Percentiles rank a stretch among this genome's conserved stretches.
Conservation (phyloP, 768 basidiomycete genomes). For the Pleurotus platypus region DNA sequence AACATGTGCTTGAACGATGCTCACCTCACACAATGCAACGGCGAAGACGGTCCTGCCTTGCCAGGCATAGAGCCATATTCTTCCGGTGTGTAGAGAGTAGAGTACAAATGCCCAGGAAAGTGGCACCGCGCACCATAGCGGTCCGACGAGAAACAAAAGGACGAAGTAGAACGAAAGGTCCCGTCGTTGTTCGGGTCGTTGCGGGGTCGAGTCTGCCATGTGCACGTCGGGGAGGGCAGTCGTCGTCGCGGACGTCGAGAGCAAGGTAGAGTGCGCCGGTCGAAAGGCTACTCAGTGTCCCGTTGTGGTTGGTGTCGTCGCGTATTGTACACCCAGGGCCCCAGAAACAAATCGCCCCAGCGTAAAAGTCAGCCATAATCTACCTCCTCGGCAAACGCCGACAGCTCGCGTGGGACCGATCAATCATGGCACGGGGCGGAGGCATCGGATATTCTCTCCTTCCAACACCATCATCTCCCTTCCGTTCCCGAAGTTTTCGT, state of each 20-base stretch:
- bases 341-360: background rate
- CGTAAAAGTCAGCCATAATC: background rate
- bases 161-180: constrained; percentile 55
- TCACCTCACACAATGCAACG: constrained; percentile 58
- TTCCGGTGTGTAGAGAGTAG: constrained; percentile 42
- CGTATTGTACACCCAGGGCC: background rate
- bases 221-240: background rate
- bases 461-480: constrained; percentile 18
- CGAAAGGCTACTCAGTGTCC: background rate
- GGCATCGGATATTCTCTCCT: constrained; percentile 6
- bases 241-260: background rate
- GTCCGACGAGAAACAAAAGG: constrained; percentile 51
- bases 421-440: constrained; percentile 4
- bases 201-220: background rate
- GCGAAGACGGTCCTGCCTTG: constrained; percentile 36
- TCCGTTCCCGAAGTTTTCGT: constrained; percentile 24
- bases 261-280: background rate
- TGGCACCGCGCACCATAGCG: constrained; percentile 62
- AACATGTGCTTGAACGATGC: constrained; percentile 8
- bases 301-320: background rate
- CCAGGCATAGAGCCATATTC: constrained; percentile 38
- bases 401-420: constrained; percentile 1
- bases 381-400: constrained; percentile 2
- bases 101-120: constrained; percentile 63
- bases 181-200: constrained; percentile 20